Conservation (phyloP, 225 moss, liverwort and hornwort genomes). For the Marchantia polymorpha region DNA sequence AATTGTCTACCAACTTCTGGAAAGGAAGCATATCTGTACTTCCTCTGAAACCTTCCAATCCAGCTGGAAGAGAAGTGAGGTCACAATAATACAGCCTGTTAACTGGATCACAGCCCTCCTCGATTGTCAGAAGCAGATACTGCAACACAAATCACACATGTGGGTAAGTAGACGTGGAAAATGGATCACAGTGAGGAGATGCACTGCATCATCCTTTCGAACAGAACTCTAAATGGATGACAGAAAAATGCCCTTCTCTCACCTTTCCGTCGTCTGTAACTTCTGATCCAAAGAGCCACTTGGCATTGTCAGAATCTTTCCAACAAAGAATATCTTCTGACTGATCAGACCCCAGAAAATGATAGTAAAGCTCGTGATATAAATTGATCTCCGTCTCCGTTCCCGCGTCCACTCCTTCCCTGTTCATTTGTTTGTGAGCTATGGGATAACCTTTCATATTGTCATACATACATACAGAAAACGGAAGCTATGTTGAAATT, state of each 20-base stretch:
- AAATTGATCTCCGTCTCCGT: conserved; percentile 79
- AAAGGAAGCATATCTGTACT: conserved; percentile 50
- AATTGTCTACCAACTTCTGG: conserved; percentile 65
- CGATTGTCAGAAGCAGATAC: conserved; percentile 70
- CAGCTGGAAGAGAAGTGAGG: conserved; percentile 50
- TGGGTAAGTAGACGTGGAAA: neutral
- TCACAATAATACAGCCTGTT: conserved; percentile 76
- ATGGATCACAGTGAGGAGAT: neutral
- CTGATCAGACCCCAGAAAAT: conserved; percentile 73
- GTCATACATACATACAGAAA: too few species aligned
- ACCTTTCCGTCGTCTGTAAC: conserved; percentile 83
- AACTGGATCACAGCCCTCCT: conserved; percentile 80
- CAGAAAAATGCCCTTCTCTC: neutral
- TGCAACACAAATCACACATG: conserved; percentile 24
- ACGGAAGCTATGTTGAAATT: too few species aligned
- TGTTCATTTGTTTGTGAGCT: conserved; percentile 14
- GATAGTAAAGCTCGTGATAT: conserved; percentile 71
- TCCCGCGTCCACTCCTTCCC: conserved; percentile 69
- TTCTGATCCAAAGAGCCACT: conserved; percentile 73
- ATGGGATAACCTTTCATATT: too few species aligned
- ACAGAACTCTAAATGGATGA: too few species aligned
- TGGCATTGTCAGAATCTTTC: conserved; percentile 57
- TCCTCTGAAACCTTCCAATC: conserved; percentile 50
- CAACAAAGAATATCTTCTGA: conserved; percentile 81
- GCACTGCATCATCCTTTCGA: neutral